These are phyloP conservation scores for Phaeosphaeria sp. DNA, from an alignment of 2,329 filamentous ascomycete species.

Conservation along the genomic window DNA sequence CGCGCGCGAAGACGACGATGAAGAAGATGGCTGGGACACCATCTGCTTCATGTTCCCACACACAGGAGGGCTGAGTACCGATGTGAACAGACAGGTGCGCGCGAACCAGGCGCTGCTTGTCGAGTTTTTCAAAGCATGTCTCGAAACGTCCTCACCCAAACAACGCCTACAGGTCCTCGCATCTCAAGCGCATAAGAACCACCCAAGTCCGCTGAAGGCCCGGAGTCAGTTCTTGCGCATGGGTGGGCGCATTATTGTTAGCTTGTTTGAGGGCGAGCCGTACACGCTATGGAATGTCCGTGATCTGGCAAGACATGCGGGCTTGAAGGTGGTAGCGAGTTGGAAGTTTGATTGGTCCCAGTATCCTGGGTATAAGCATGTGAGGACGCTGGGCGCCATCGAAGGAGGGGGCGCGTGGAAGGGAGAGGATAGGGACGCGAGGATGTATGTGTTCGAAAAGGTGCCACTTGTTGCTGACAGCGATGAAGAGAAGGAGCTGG, in stretches of 20 bases:
- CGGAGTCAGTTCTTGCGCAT: conserved; percentile 53
- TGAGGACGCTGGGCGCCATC: conserved; percentile 70
- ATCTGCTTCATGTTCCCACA: conserved; percentile 98
- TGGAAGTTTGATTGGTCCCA: conserved; percentile 70
- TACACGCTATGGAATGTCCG: conserved; percentile 96
- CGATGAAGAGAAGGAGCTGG: conserved; percentile 29
- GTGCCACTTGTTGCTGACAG: conserved; percentile 35
- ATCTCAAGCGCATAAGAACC: conserved; percentile 9
- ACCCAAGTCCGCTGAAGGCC: conserved; percentile 31
- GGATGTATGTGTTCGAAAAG: conserved; percentile 56
- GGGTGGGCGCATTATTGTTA: conserved; percentile 73
- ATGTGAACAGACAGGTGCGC: conserved; percentile 92
- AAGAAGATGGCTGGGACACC: conserved; percentile 66
- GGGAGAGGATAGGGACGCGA: conserved; percentile 55
- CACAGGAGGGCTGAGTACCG: conserved; percentile 87
- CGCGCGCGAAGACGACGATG: conserved; percentile 24
- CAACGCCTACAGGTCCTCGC: conserved; percentile 21
- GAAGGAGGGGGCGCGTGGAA: conserved; percentile 56
- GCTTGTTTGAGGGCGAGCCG: conserved; percentile 90
- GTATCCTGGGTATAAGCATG: conserved; percentile 78
- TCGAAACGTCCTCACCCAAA: conserved; percentile 23
- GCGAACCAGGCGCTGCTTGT: conserved; percentile 65
- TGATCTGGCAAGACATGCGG: conserved; percentile 81
- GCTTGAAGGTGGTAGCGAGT: conserved; percentile 72
- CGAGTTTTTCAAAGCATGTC: conserved; percentile 37